Percentiles rank a stretch among this genome's conserved stretches.
Conservation (phyloP, 176 grass and related monocot species). For the Coix lacrymajobi region DNA sequence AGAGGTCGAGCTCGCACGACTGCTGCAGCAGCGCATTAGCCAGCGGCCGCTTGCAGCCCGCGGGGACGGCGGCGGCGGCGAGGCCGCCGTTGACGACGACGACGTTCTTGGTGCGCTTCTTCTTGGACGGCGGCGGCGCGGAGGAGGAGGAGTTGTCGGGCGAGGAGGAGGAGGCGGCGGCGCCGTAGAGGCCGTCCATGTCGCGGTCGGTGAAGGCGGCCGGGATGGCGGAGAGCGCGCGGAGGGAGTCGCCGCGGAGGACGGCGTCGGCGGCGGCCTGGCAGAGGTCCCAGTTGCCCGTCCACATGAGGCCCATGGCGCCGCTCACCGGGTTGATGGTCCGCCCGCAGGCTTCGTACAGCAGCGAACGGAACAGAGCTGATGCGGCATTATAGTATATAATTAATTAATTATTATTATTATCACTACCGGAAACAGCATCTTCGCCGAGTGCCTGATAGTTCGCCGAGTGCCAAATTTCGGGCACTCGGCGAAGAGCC, state of each 20-base stretch:
- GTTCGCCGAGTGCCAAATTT: too few relatives aligned
- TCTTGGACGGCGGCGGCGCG: not conserved
- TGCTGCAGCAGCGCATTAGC: not conserved
- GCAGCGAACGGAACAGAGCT: slow-evolving; percentile 66
- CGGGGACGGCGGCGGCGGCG: not conserved
- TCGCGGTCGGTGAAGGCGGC: slow-evolving; percentile 36
- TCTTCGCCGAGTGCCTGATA: too few relatives aligned
- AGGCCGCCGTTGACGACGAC: not conserved
- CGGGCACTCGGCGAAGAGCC: too few relatives aligned
- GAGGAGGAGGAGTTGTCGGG: slow-evolving; percentile 37
- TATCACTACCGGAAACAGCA: too few relatives aligned
- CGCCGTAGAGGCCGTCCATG: slow-evolving; percentile 49
- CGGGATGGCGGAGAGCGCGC: slow-evolving; percentile 30
- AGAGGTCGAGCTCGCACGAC: slow-evolving; percentile 60
- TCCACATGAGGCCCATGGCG: slow-evolving; percentile 71
- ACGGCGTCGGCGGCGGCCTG: slow-evolving; percentile 67
- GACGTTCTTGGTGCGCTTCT: slow-evolving; percentile 34
- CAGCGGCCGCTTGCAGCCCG: not conserved
- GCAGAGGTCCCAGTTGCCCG: slow-evolving; percentile 80
- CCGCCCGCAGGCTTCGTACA: slow-evolving; percentile 80
- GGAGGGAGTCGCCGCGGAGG: slow-evolving; percentile 54
- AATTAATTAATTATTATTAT: too few relatives aligned
- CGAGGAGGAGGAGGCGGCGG: slow-evolving; percentile 8
- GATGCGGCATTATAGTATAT: not conserved
- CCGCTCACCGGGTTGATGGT: slow-evolving; percentile 82